Evolutionary conservation across 192 early-diverging fungal species (phyloP).

Genomic region (Dimargaris verticillata): DNA sequence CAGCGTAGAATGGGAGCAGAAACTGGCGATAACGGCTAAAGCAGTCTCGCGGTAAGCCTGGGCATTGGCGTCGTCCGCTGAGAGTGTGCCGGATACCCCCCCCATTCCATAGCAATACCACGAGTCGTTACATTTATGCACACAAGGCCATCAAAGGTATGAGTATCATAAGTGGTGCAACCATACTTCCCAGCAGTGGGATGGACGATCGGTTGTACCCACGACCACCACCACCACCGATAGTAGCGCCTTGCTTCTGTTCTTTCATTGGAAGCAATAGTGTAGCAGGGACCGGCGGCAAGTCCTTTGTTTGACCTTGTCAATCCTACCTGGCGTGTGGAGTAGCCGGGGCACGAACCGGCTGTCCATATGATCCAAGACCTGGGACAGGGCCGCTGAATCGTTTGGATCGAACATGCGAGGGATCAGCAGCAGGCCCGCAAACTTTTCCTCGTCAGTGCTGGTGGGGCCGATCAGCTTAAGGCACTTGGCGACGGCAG

Average conservation of each 20-base stretch:
- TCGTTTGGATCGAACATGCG: constrained; percentile 1
- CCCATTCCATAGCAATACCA: too few species aligned
- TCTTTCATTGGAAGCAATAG: not conserved
- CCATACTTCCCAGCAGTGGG: not conserved
- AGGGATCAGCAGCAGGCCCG: constrained; percentile 5
- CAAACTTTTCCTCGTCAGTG: constrained; percentile 11
- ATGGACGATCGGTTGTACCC: not conserved
- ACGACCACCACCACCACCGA: not conserved
- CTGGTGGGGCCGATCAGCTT: not conserved
- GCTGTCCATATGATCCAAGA: not conserved
- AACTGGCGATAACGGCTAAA: constrained; percentile 1
- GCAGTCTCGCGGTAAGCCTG: not conserved
- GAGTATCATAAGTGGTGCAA: too few species aligned
- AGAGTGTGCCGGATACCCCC: too few species aligned
- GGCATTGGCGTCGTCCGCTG: not conserved
- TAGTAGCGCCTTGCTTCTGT: not conserved
- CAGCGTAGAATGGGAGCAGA: not conserved
- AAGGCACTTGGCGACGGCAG: not conserved
- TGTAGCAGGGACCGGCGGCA: not conserved
- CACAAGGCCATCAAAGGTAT: too few species aligned
- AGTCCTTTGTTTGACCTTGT: not conserved
- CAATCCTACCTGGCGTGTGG: not conserved
- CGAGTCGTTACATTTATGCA: too few species aligned
- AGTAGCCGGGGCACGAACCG: constrained; percentile 1
- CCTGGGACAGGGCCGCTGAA: not conserved